These are phyloP conservation scores for Neoscytalidium dimidiatum DNA, from an alignment of 2,329 filamentous ascomycete species.

Conservation along the genomic window DNA sequence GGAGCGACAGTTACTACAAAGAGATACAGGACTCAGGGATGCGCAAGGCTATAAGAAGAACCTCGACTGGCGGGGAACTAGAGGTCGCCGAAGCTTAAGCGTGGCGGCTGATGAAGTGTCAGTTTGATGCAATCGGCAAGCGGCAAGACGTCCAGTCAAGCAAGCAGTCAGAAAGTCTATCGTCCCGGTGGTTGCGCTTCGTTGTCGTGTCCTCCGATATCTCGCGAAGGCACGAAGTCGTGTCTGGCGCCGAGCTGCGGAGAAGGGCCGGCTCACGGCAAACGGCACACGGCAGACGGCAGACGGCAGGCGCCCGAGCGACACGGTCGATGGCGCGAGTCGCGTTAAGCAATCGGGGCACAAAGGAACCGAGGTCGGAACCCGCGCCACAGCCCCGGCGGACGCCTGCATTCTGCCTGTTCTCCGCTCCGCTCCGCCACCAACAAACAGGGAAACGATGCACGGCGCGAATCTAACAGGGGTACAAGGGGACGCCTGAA, in stretches of 20 bases:
- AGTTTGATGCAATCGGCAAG: neutral
- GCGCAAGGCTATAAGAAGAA: neutral
- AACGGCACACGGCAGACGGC: neutral
- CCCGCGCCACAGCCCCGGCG: neutral
- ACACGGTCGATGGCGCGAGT: neutral
- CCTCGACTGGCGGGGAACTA: neutral
- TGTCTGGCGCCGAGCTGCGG: neutral
- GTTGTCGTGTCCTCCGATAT: neutral
- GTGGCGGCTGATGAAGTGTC: too few relatives aligned
- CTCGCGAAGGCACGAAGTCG: neutral
- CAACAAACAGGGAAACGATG: neutral
- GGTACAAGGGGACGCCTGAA: neutral
- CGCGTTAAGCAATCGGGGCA: neutral
- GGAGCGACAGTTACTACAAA: neutral
- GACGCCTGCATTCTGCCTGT: neutral
- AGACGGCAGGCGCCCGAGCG: neutral
- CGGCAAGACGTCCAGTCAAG: neutral
- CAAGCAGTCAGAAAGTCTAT: neutral
- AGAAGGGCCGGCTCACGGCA: neutral
- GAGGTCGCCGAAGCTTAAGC: neutral
- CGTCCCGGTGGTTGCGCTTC: neutral
- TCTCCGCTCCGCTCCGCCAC: neutral
- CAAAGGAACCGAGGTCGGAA: slow-evolving; percentile 5
- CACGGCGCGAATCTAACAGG: neutral
- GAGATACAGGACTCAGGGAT: neutral